These are phyloP conservation scores for Physocladia obscura DNA, from an alignment of 192 early-diverging fungal species.

Conservation along the genomic window DNA sequence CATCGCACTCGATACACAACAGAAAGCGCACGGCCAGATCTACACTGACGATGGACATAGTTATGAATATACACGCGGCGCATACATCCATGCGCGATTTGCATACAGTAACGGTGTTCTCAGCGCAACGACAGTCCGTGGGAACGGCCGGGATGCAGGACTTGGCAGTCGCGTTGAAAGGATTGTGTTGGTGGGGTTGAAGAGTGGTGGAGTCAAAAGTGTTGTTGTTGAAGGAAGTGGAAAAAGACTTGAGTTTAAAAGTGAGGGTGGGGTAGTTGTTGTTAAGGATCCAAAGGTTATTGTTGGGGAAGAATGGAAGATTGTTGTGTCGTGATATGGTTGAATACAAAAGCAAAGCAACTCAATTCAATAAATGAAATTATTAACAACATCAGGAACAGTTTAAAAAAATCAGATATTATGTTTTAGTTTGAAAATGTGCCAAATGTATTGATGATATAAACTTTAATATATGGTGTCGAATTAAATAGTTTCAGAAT, in stretches of 20 bases:
- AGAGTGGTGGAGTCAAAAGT: constrained; percentile 9
- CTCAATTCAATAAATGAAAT: no score
- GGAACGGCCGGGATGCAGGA: background rate
- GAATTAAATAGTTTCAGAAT: no score
- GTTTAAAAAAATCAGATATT: no score
- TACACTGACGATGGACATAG: constrained; percentile 91
- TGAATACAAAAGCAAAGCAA: no score
- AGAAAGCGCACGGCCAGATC: constrained; percentile 71
- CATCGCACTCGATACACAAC: constrained; percentile 70
- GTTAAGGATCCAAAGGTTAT: constrained; percentile 44
- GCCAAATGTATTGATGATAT: no score
- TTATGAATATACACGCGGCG: constrained; percentile 68
- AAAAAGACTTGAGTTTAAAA: constrained; percentile 27
- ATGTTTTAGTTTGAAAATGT: no score
- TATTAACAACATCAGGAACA: no score
- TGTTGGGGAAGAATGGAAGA: constrained; percentile 36
- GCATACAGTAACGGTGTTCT: constrained; percentile 44
- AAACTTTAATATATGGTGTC: no score
- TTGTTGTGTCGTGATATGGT: constrained; percentile 23
- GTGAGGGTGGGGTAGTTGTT: constrained; percentile 22
- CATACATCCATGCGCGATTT: constrained; percentile 65
- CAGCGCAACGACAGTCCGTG: background rate
- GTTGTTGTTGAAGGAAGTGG: constrained; percentile 5
- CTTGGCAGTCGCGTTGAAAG: constrained; percentile 48
- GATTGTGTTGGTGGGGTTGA: constrained; percentile 56